phyloP scores from a whole-genome alignment of 352 stramenopile species.

The Phytophthora cryptogea region DNA sequence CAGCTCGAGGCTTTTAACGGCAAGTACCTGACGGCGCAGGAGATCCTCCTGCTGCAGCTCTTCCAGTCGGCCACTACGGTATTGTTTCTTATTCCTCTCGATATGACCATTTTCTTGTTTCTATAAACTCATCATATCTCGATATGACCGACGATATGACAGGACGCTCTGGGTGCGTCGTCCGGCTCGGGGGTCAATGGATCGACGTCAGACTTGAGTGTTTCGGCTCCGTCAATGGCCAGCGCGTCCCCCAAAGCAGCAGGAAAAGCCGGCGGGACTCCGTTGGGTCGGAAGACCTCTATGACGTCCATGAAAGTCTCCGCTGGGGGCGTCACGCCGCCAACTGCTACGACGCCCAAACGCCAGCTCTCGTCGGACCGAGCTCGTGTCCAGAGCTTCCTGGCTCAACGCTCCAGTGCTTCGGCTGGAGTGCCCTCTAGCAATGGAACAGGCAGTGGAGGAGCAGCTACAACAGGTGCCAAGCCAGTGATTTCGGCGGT shows the following conservation, averaged over 20 bases:
- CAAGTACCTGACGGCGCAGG: constrained; percentile 80
- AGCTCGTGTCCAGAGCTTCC: constrained; percentile 68
- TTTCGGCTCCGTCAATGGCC: constrained; percentile 8
- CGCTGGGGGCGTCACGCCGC: constrained; percentile 16
- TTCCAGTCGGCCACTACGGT: constrained; percentile 42
- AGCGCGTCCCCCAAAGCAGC: constrained; percentile 20
- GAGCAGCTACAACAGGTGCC: neutral
- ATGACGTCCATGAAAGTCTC: constrained; percentile 18
- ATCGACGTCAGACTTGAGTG: constrained; percentile 13
- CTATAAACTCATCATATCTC: neutral
- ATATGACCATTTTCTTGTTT: neutral
- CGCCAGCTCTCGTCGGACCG: constrained; percentile 55
- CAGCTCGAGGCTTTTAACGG: constrained; percentile 70
- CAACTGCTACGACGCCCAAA: constrained; percentile 48
- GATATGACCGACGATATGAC: neutral
- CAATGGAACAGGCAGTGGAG: constrained; percentile 3
- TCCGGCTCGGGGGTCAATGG: constrained; percentile 7
- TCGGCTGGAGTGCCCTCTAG: constrained; percentile 1
- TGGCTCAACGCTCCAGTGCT: constrained; percentile 47
- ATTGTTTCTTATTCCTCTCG: neutral
- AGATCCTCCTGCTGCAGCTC: constrained; percentile 74
- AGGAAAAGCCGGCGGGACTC: neutral
- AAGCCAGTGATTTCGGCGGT: constrained; percentile 62
- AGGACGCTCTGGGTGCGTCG: neutral
- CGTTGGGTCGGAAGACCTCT: constrained; percentile 29